Conservation (phyloP, 2,329 filamentous ascomycete genomes). For the Aschersonia sp. region DNA sequence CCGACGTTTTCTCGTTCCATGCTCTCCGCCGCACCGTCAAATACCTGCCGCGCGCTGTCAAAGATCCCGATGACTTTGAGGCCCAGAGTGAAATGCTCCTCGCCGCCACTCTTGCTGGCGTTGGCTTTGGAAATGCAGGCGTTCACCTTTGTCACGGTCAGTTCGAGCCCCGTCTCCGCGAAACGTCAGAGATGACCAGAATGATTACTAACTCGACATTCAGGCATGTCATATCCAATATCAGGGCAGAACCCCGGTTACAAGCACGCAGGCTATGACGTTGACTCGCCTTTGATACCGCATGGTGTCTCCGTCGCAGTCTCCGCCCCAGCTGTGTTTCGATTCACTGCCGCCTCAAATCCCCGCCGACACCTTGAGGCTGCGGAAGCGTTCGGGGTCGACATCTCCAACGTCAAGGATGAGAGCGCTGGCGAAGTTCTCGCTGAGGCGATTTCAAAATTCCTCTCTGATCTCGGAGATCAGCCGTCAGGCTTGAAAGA, state of each 20-base stretch:
- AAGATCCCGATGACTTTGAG: conserved; percentile 79
- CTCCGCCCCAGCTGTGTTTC: conserved; percentile 84
- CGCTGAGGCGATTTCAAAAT: conserved; percentile 66
- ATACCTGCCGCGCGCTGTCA: conserved; percentile 79
- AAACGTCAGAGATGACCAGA: not conserved
- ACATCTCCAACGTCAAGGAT: conserved; percentile 72
- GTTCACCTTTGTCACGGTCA: conserved; percentile 62
- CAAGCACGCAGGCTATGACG: conserved; percentile 73
- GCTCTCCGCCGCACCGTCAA: conserved; percentile 75
- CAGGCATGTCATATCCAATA: conserved; percentile 93
- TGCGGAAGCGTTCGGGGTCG: conserved; percentile 81
- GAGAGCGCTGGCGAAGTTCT: conserved; percentile 85
- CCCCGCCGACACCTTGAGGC: conserved; percentile 83
- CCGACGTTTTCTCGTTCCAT: conserved; percentile 87
- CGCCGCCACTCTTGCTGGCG: conserved; percentile 82
- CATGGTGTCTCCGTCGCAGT: conserved; percentile 94
- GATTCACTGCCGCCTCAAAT: conserved; percentile 82
- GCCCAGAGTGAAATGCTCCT: conserved; percentile 94
- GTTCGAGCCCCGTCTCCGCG: conserved; percentile 9
- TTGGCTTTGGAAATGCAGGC: conserved; percentile 94
- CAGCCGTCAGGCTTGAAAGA: conserved; percentile 78
- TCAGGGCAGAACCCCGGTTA: conserved; percentile 88
- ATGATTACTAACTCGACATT: not conserved
- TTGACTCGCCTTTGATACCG: conserved; percentile 68
- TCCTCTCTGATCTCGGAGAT: conserved; percentile 72